Evolutionary conservation across 2,329 filamentous ascomycete genomes (phyloP).

Genomic region (Diaporthe australafricana): DNA sequence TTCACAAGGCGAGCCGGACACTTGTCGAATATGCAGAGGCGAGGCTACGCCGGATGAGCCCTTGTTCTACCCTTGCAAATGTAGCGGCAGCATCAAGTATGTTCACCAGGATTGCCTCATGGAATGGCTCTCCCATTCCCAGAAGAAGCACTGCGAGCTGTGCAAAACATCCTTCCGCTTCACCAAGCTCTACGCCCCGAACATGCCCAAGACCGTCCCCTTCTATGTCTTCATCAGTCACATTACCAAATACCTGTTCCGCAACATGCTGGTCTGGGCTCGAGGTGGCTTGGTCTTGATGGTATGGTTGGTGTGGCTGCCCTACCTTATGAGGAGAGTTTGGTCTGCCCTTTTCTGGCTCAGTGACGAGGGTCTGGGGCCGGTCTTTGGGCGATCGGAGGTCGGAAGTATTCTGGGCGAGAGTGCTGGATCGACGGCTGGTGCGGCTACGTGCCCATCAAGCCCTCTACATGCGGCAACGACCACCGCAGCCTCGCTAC

Average conservation of each 20-base stretch:
- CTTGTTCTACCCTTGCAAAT: slow-evolving; percentile 98
- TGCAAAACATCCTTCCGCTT: slow-evolving; percentile 99
- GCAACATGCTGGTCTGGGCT: slow-evolving; percentile 81
- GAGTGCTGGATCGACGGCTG: slow-evolving; percentile 38
- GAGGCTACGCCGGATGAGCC: slow-evolving; percentile 86
- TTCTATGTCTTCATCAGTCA: slow-evolving; percentile 84
- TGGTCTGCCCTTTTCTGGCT: slow-evolving; percentile 98
- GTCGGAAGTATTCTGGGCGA: slow-evolving; percentile 43
- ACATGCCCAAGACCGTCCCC: slow-evolving; percentile 90
- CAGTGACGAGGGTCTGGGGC: slow-evolving; percentile 77
- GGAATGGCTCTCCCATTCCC: slow-evolving; percentile 98
- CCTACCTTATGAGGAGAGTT: slow-evolving; percentile 89
- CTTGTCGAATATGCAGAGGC: slow-evolving; percentile 96
- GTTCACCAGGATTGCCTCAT: slow-evolving; percentile 98
- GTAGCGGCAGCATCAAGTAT: slow-evolving; percentile 97
- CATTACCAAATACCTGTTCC: slow-evolving; percentile 77
- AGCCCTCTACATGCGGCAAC: slow-evolving; percentile 50
- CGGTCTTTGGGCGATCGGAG: slow-evolving; percentile 41
- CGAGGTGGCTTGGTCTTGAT: slow-evolving; percentile 81
- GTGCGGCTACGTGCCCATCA: slow-evolving; percentile 51
- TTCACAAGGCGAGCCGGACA: slow-evolving; percentile 69
- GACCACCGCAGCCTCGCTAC: slow-evolving; percentile 53
- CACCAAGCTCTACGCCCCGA: slow-evolving; percentile 94
- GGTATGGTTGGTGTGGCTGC: slow-evolving; percentile 91
- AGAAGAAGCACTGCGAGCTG: slow-evolving; percentile 99